phyloP scores from a whole-genome alignment of 2,329 filamentous ascomycete genomes.

The Stenocarpella maydis region DNA sequence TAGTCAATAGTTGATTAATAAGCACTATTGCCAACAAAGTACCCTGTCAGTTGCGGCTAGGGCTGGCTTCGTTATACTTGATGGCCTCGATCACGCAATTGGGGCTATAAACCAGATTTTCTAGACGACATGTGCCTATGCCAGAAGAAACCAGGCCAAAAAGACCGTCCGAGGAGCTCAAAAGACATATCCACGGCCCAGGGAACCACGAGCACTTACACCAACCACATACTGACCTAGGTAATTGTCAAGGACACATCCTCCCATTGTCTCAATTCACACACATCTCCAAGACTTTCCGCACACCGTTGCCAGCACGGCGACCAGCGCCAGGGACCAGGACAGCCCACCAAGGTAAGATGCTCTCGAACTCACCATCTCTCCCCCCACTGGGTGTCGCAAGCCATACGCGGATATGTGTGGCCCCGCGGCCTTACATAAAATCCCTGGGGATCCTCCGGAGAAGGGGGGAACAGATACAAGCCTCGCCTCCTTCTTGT shows the following conservation, averaged over 20 bases:
- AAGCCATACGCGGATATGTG: constrained; percentile 32
- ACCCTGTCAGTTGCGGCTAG: too few relatives aligned
- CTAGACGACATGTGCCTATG: constrained; percentile 22
- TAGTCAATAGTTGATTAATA: too few relatives aligned
- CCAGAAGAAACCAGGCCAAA: constrained; percentile 7
- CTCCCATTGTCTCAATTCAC: constrained; percentile 14
- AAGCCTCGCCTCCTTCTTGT: constrained; percentile 15
- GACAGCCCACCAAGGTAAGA: constrained; percentile 4
- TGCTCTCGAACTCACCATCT: constrained; percentile 26
- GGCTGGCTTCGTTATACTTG: too few relatives aligned
- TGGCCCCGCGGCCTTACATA: constrained; percentile 32
- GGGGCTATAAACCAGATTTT: constrained; percentile 29
- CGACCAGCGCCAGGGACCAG: constrained; percentile 14
- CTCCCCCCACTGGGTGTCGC: constrained; percentile 34
- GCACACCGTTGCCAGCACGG: constrained; percentile 32
- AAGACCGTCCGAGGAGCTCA: constrained; percentile 19
- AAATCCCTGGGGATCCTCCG: constrained; percentile 29
- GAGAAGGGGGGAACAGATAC: constrained; percentile 12
- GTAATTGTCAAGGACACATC: constrained; percentile 15
- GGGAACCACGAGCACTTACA: neutral
- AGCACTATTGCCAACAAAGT: too few relatives aligned
- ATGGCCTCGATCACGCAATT: constrained; percentile 34
- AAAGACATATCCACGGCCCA: neutral
- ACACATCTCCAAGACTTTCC: neutral
- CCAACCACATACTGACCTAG: neutral